Evolutionary conservation across 176 grass and related monocot species (phyloP).

Genomic region (Aegilops longissima): DNA sequence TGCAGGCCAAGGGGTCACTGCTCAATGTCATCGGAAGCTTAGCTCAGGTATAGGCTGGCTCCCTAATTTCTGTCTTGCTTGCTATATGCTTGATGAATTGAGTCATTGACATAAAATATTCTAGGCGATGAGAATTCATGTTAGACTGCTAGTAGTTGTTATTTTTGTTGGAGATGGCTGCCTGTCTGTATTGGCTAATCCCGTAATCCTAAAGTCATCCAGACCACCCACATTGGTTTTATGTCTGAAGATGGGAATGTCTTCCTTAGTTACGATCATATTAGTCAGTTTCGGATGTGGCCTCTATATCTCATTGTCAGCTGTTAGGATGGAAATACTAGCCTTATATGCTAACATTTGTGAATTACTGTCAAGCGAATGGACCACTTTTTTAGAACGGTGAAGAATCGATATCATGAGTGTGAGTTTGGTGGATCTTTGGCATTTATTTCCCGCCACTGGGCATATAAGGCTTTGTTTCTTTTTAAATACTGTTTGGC

Average conservation of each 20-base stretch:
- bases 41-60: slow-evolving; percentile 50
- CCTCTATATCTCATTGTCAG: neutral
- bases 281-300: neutral
- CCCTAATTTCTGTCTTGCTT: slow-evolving; percentile 7
- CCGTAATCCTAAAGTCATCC: neutral
- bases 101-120: neutral
- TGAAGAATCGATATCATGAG: neutral
- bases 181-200: neutral
- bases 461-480: neutral
- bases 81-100: neutral
- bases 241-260: neutral
- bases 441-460: neutral
- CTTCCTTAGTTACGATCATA: slow-evolving; percentile 6
- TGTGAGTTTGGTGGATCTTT: neutral
- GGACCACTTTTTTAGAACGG: neutral
- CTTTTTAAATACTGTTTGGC: slow-evolving; percentile 1
- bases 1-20: slow-evolving; percentile 82
- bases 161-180: neutral
- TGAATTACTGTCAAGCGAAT: slow-evolving; percentile 3
- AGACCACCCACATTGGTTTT: neutral
- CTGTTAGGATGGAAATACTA: slow-evolving; percentile 10
- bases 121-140: neutral
- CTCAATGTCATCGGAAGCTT: slow-evolving; percentile 76
- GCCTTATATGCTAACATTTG: neutral
- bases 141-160: neutral